These are phyloP conservation scores for Lasiodiplodia theobromae DNA, from an alignment of 2,329 filamentous ascomycete species.

Conservation along the genomic window DNA sequence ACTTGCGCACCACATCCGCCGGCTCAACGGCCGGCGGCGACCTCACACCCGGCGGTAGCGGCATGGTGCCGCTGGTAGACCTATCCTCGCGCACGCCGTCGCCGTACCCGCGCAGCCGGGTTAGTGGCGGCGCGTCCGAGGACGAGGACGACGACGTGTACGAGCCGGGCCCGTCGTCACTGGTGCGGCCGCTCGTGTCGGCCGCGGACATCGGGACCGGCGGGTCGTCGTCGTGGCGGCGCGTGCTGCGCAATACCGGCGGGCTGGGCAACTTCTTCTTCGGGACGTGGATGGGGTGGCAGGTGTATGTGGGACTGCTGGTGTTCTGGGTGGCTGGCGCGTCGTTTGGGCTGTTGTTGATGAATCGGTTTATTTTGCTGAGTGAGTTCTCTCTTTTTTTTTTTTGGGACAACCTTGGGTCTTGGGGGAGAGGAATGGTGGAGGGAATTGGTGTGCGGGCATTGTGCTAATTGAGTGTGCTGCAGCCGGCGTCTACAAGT, in stretches of 20 bases:
- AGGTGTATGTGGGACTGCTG: slow-evolving; percentile 56
- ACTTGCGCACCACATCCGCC: slow-evolving; percentile 45
- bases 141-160: slow-evolving; percentile 53
- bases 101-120: slow-evolving; percentile 52
- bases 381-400: slow-evolving; percentile 41
- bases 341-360: slow-evolving; percentile 55
- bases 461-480: slow-evolving; percentile 28
- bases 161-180: slow-evolving; percentile 41
- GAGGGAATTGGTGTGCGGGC: neutral
- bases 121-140: slow-evolving; percentile 54
- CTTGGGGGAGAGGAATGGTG: neutral
- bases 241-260: slow-evolving; percentile 46
- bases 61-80: slow-evolving; percentile 52
- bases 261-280: slow-evolving; percentile 59
- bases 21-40: slow-evolving; percentile 48
- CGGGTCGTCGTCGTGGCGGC: slow-evolving; percentile 23
- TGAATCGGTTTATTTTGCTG: slow-evolving; percentile 60
- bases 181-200: slow-evolving; percentile 47
- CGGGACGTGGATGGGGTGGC: slow-evolving; percentile 56
- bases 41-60: slow-evolving; percentile 37
- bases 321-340: slow-evolving; percentile 58
- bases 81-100: slow-evolving; percentile 52
- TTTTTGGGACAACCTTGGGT: neutral
- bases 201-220: slow-evolving; percentile 40
- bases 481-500: slow-evolving; percentile 56